A percentile compares a stretch with the other conserved stretches of the same genome.
Conservation (phyloP, 192 early-diverging fungal species). For the Ambispora gerdemannii region DNA sequence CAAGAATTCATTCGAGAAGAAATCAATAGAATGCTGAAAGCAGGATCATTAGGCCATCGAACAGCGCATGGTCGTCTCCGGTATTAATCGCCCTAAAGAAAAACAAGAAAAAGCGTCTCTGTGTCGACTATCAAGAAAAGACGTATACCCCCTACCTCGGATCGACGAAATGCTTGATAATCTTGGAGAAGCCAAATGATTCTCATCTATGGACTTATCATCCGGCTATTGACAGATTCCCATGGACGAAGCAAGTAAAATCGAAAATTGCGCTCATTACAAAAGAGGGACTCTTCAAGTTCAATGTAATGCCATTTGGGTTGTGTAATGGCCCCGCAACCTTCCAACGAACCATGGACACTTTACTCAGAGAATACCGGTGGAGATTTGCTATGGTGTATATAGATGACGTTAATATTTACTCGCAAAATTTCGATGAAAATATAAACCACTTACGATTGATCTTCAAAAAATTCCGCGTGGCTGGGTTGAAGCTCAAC, state of each 20-base stretch:
- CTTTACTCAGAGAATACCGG: slow-evolving; percentile 30
- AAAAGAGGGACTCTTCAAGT: slow-evolving; percentile 33
- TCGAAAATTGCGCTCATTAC: slow-evolving; percentile 37
- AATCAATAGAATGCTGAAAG: background rate
- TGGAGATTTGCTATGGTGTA: slow-evolving; percentile 34
- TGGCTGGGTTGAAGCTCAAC: background rate
- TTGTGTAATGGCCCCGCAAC: slow-evolving; percentile 40
- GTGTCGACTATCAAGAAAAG: slow-evolving; percentile 42
- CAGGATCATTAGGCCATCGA: background rate
- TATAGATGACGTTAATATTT: too few relatives aligned
- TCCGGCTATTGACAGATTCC: slow-evolving; percentile 31
- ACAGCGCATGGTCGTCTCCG: slow-evolving; percentile 31
- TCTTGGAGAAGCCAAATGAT: slow-evolving; percentile 29
- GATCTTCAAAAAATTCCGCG: slow-evolving; percentile 6
- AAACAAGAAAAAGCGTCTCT: slow-evolving; percentile 25
- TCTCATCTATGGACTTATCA: slow-evolving; percentile 26
- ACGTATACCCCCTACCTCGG: slow-evolving; percentile 41
- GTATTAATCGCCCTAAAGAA: slow-evolving; percentile 44
- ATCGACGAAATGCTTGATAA: slow-evolving; percentile 41
- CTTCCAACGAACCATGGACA: slow-evolving; percentile 45
- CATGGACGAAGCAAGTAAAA: background rate
- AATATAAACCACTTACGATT: background rate
- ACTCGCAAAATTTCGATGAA: slow-evolving; percentile 37
- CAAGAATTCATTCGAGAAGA: too few relatives aligned
- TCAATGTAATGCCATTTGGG: too few relatives aligned